Evolutionary conservation across 257 asterid species (phyloP).

Genomic region (Scutellaria barbata): DNA sequence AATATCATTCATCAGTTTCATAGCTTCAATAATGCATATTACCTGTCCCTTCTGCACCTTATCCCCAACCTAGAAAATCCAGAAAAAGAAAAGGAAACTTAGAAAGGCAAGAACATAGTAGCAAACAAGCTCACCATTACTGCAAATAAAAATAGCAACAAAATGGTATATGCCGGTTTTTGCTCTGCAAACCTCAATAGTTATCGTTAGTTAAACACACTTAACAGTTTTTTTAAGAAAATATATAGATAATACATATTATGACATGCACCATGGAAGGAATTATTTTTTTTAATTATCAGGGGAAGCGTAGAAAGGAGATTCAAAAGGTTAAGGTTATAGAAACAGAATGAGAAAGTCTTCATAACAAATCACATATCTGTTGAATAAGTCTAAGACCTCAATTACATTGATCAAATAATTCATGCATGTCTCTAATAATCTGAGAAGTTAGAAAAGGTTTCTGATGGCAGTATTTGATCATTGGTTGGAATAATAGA

Average conservation of each 20-base stretch:
- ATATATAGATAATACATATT: neutral
- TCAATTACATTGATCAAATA: neutral
- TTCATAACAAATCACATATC: neutral
- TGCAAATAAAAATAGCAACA: neutral
- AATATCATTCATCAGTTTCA: constrained; percentile 80
- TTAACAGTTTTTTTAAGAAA: neutral
- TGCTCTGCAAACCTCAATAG: neutral
- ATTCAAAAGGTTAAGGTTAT: constrained; percentile 1
- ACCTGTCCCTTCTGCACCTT: constrained; percentile 74
- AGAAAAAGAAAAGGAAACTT: neutral
- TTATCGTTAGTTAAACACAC: neutral
- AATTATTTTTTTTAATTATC: no score
- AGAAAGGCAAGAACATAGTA: neutral
- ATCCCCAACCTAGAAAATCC: constrained; percentile 59
- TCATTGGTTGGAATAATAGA: neutral
- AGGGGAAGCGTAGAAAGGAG: neutral
- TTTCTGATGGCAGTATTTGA: neutral
- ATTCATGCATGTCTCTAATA: neutral
- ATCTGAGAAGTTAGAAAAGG: neutral
- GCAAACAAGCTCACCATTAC: neutral
- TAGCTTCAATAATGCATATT: constrained; percentile 73
- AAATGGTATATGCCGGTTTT: neutral
- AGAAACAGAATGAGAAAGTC: neutral
- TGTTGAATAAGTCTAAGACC: neutral
- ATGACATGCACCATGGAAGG: neutral